Evolutionary conservation across 2,329 filamentous ascomycete genomes (phyloP), one percentile per base, ranked within the genome.

Genomic region (Boeremia exigua): DNA sequence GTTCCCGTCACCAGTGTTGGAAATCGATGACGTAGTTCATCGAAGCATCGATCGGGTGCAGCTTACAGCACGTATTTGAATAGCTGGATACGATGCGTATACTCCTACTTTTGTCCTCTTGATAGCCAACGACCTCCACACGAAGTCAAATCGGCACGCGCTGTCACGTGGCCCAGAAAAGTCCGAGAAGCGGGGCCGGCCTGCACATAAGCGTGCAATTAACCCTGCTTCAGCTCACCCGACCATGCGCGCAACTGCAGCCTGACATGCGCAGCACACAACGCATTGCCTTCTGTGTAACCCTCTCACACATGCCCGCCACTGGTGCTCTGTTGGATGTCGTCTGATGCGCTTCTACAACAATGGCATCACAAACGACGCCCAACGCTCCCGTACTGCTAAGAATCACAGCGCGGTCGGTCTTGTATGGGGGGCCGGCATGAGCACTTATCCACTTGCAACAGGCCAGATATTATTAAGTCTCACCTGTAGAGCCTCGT

Each of bases 1-100:
- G 12, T 43, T 46, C 40, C 46, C 52, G 46, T 36, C 10, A 19
- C 19, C 19, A 23, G 3, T 5, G 19, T 23, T 8, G 10, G 6
- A 38, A 37, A 17, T 50, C 40, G 15, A 55, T 55, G 53, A 55
- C 53, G 53, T 55, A 50, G 15, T 19, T 15, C 23, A 50, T n/a
- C 2, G n/a, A 29, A 30, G 36, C n/a, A 27, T 12, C 17, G 6
- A n/a, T 12, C 15, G 15, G 7, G 44, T 37, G 19, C 44, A 6
- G 28, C 23, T n/a, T 32, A 17, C 14, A 42, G 11, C 23, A n/a
- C 15, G 19, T 23, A 23, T 5, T 5, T 23, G 19, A 23, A 5
- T 23, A 23, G 19, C 19, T 23, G 19, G 19, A 23, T 23, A 23
- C 19, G 19, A 23, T 23, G 19, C 19, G 19, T 23, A 23, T 3